Evolutionary conservation across 768 basidiomycete species (phyloP), one percentile per base, ranked within the genome.

Genomic region (Leucosporidium yakuticum): DNA sequence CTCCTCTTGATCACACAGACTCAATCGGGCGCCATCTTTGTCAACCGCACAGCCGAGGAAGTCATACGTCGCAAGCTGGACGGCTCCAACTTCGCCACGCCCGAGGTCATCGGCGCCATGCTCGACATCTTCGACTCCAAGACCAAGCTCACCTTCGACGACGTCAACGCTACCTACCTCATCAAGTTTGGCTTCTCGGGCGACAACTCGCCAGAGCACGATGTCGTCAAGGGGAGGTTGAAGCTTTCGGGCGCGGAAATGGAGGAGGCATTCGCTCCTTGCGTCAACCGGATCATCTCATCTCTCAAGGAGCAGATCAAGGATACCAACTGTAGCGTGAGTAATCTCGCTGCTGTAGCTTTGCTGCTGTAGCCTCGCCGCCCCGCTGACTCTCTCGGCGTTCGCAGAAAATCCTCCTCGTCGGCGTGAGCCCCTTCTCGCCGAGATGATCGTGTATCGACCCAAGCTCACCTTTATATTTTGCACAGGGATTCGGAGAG

Each of bases 61-160:
- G 25, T 54, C 53, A 25, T 54, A 9, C 25, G 25, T 5, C 25
- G 25, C 53, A 54, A 54, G 27, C 53, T 54, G 6, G n/a, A 17
- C 2, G 29, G 29, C 53, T 54, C 53, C 1, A 25, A 9, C 53
- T 54, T 25, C 53, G 39, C 39, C 39, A 44, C 39, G 8, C 53
- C 29, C n/a, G 53, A 54, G 27, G 9, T 12, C 25, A 17, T 54
- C 53, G 25, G 29, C 53, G 53, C 53, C n/a, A 54, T 54, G n/a
- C 15, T 54, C 53, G 25, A 25, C n/a, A 29, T 27, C 25, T 54
- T 54, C 25, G 53, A 54, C 53, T 17, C 29, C 53, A 54, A 54
- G 53, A 54, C 53, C 53, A 54, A 54, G 53, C 29, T 25, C 53
- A 54, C 25, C 53, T 54, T 54, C 25, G 25, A 25, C n/a, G 53